A percentile compares a stretch with the other conserved stretches of the same genome.
Conservation (phyloP, 208 protist genomes). For the Kentomonas sorsogonicus region DNA sequence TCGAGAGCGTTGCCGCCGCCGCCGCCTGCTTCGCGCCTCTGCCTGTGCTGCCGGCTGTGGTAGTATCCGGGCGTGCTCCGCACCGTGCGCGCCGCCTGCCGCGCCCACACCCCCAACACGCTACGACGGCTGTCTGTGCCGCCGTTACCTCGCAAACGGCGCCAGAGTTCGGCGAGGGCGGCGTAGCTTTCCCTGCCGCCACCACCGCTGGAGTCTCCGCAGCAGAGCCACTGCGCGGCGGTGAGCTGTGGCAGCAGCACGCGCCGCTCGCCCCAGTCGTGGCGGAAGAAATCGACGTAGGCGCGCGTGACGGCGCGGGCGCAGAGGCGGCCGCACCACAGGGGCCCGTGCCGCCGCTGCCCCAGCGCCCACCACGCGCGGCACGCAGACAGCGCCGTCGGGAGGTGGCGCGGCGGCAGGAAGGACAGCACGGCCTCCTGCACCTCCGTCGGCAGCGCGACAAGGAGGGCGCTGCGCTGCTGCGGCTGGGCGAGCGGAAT, state of each 20-base stretch:
- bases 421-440: conserved; percentile 26
- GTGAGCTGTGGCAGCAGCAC: conserved; percentile 29
- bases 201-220: conserved; percentile 1
- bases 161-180: too few relatives aligned
- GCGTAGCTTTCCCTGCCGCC: too few relatives aligned
- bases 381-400: conserved; percentile 26
- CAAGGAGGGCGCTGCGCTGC: background rate
- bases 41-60: too few relatives aligned
- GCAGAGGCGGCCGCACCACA: conserved; percentile 15
- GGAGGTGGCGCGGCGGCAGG: conserved; percentile 26
- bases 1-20: too few relatives aligned
- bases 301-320: conserved; percentile 23
- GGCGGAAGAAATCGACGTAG: conserved; percentile 35
- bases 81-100: too few relatives aligned
- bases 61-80: too few relatives aligned
- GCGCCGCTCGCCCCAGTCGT: conserved; percentile 32
- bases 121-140: too few relatives aligned
- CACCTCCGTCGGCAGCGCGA: conserved; percentile 19
- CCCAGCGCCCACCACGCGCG: conserved; percentile 20
- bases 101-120: too few relatives aligned
- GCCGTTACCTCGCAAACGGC: too few relatives aligned
- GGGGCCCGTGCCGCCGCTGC: background rate
- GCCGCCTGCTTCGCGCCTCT: too few relatives aligned
- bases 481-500: background rate
- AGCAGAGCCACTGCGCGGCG: conserved; percentile 20